Conservation (phyloP, 768 basidiomycete species). For the Russula sp. region DNA sequence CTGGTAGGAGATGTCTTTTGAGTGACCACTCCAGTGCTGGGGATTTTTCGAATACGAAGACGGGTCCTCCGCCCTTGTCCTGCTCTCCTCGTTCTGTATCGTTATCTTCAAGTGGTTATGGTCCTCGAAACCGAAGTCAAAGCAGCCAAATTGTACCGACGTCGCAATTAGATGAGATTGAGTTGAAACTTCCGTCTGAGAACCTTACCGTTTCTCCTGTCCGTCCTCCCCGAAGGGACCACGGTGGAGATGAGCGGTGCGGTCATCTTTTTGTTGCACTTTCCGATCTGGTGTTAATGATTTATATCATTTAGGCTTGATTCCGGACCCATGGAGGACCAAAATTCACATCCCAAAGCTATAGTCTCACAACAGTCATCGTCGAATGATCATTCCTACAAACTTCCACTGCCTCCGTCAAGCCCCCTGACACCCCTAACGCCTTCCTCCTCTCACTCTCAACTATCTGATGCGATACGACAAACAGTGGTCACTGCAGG, state of each 20-base stretch:
- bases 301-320: background rate
- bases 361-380: background rate
- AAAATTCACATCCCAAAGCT: background rate
- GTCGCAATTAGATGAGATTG: conserved; percentile 18
- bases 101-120: background rate
- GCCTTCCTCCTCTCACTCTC: conserved; percentile 7
- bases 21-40: background rate
- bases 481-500: background rate
- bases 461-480: background rate
- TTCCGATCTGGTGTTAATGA: background rate
- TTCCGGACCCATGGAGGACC: background rate
- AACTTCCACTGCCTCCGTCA: background rate
- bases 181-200: background rate
- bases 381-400: background rate
- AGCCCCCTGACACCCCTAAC: conserved; percentile 16
- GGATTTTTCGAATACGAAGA: background rate
- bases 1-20: background rate
- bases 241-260: conserved; percentile 1
- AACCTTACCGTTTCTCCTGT: background rate
- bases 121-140: background rate
- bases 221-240: background rate
- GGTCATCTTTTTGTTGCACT: background rate
- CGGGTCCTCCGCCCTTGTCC: background rate
- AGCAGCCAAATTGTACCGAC: conserved; percentile 15
- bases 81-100: background rate